Conservation (phyloP, 768 basidiomycete genomes). For the Leucogyrophana mollusca region DNA sequence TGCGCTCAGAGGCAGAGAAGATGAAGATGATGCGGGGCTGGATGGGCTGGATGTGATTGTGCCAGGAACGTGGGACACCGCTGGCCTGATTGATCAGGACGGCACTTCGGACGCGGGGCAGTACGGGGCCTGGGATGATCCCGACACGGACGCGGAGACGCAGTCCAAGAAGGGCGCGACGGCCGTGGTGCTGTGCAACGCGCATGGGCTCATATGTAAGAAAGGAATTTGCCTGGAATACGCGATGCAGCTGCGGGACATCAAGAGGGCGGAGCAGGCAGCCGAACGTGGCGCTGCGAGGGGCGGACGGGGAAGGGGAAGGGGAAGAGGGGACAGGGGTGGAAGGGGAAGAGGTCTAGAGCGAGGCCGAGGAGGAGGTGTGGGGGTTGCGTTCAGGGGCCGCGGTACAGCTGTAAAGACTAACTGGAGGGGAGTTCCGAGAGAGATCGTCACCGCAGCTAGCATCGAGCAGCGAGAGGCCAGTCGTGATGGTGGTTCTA, state of each 20-base stretch:
- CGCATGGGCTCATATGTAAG: constrained; percentile 33
- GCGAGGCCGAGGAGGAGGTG: neutral
- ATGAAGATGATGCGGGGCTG: constrained; percentile 11
- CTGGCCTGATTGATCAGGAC: no score
- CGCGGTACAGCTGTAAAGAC: constrained; percentile 29
- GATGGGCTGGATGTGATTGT: constrained; percentile 23
- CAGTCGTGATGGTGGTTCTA: constrained; percentile 2
- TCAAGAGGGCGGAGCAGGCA: constrained; percentile 13
- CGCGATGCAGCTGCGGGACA: constrained; percentile 21
- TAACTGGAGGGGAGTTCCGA: constrained; percentile 27
- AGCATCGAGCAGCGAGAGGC: constrained; percentile 22
- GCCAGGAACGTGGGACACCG: constrained; percentile 19
- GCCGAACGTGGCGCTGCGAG: constrained; percentile 17
- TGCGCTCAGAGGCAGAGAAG: constrained; percentile 9
- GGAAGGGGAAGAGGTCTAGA: constrained; percentile 3
- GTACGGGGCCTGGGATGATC: constrained; percentile 21
- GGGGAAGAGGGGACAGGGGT: constrained; percentile 1
- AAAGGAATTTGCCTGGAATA: constrained; percentile 36
- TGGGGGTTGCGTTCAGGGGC: constrained; percentile 22
- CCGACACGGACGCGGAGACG: constrained; percentile 19
- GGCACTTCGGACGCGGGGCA: neutral
- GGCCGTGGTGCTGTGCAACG: constrained; percentile 22
- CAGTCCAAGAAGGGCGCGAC: constrained; percentile 14
- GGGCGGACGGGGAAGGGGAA: constrained; percentile 7
- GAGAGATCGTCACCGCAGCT: constrained; percentile 23